Evolutionary conservation across 140 eudicot genomes (phyloP), one percentile per base, ranked within the genome.

Genomic region (Erigeron philadelphicus): DNA sequence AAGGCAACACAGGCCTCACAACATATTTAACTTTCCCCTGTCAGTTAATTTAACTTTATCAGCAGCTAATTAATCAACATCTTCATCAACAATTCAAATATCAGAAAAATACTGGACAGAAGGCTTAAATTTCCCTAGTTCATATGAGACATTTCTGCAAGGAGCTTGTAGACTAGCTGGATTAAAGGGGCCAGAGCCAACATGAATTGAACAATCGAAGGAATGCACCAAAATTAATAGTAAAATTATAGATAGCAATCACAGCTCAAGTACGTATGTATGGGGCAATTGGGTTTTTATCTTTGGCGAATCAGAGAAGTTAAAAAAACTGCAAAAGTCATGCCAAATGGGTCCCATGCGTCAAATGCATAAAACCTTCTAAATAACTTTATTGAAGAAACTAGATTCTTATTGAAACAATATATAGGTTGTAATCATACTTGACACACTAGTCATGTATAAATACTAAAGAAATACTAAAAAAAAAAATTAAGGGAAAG

Each of bases 11-110:
- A 45, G 96, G 90, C 78, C 98, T 85, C 57, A 86, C 80, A 61
- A 83, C 95, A 83, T 93, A 93, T 77, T 78, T 88, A 16, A 87
- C 87, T 81, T 77, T 84, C 31, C 96, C 96, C 98, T 93, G 86
- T 31, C 63, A 79, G 46, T 23, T 15, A 17, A 41, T 45, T 67
- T 11, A 54, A 64, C 48, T 19, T 63, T 21, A 47, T 76, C 68
- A 74, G 75, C 45, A 75, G 19, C 12, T 35, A 58, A 48, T 69
- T 44, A 49, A 60, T 35, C 50, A 23, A 58, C 11, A 63, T n/a
- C 66, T 61, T 61, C n/a, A 55, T 55, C 35, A 61, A 61, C 3
- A 38, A 38, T 35, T 31, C 10, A 35, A 61, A 10, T 45, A 38
- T 13, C 23, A 13, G 46, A 61, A 61, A 13, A 9, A 13, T 38